Base-by-base conservation (phyloP, 2,329 filamentous ascomycete genomes). In the Claviceps maximensis region DNA sequence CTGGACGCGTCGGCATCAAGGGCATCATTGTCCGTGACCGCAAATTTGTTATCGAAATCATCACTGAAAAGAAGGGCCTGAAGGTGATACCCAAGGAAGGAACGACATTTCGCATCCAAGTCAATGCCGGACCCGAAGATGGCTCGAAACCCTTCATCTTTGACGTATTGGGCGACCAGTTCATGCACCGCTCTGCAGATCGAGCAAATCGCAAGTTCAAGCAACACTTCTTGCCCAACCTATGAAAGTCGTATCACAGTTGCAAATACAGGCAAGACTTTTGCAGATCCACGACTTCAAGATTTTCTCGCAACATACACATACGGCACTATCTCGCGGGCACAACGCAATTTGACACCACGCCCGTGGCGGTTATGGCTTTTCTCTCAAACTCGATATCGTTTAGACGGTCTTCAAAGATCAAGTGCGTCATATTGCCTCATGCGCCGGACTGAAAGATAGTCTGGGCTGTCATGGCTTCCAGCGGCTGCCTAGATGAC, bases 171-270 rank as follows among this genome's bases (percentile, higher is more conserved):
- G 93, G 93, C 2, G 86, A 89, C 60, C 88, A 94, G 64, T 90
- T 97, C 63, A 82, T 89, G 74, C 81, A 84, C 58, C 78, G 89
- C 12, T 83, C 91, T 2, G 82, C 86, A 17, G 91, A 97, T 65
- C 75, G 93, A 23, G 88, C 89, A 49, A 95, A 86, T 61, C 89
- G 82, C 71, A 97, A 95, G 71, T 95, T 95, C 70, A 95, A 93
- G 70, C 76, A 80, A 64, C 89, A 91, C 65, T 89, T 87, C 62
- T 74, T 89, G 10, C 54, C 47, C 27, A 47, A 53, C 9, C 27
- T 55, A 15, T 55, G 23, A 55, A n/a, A 10, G 10, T 13, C 8
- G 8, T n/a, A 29, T 38, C 8, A 9, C 29, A 19, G 10, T 21
- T 13, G 23, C 13, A 47, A 12, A 45, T n/a, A 4, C n/a, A 21